These are phyloP conservation scores for Prunus mongolica DNA, from an alignment of 306 rosid genomes.

Conservation along the genomic window DNA sequence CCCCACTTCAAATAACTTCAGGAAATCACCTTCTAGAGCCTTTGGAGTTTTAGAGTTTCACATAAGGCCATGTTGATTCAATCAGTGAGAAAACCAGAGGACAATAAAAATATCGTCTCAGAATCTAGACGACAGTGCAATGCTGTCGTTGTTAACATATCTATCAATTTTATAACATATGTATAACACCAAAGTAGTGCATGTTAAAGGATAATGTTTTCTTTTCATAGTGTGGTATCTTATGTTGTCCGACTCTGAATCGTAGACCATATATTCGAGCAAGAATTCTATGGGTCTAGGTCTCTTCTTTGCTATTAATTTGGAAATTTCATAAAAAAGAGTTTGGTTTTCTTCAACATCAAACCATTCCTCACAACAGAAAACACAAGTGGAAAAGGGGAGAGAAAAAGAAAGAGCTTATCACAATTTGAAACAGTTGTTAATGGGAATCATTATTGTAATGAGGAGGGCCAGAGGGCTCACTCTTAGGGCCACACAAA, in stretches of 20 bases:
- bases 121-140: background rate
- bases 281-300: background rate
- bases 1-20: conserved; percentile 16
- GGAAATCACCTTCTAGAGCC: background rate
- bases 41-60: background rate
- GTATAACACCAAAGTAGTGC: background rate
- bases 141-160: background rate
- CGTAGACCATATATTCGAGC: background rate
- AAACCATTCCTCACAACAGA: background rate
- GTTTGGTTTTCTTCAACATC: no score
- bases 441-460: conserved; percentile 2
- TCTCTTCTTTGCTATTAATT: background rate
- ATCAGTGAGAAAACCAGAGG: background rate
- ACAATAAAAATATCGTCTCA: background rate
- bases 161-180: background rate
- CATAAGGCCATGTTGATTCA: background rate
- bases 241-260: background rate
- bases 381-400: background rate
- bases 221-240: background rate
- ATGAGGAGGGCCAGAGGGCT: conserved; percentile 7
- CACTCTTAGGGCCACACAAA: conserved; percentile 1
- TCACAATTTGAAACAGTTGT: background rate
- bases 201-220: background rate
- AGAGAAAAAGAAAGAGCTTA: background rate
- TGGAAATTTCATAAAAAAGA: no score